Percentiles rank a stretch among this genome's conserved stretches.
Conservation (phyloP, 2,329 filamentous ascomycete genomes). For the Ophiostoma triangulosporum region DNA sequence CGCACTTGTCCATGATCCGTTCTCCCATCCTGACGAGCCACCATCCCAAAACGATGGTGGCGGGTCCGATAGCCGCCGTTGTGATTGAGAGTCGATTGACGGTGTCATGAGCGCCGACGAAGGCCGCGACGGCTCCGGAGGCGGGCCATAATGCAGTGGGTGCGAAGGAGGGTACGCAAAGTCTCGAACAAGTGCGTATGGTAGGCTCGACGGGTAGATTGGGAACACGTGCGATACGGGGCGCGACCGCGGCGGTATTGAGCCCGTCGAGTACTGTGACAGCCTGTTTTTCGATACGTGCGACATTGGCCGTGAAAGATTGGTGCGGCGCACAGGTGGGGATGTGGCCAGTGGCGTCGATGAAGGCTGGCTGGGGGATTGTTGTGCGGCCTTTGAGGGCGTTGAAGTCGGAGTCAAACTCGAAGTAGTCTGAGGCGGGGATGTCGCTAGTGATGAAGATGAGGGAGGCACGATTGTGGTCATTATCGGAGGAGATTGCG, state of each 20-base stretch:
- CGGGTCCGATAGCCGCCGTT: conserved; percentile 71
- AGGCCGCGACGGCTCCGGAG: conserved; percentile 55
- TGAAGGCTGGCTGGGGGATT: conserved; percentile 36
- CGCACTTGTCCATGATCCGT: conserved; percentile 33
- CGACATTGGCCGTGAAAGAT: conserved; percentile 52
- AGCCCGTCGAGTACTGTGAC: conserved; percentile 69
- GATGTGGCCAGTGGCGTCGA: conserved; percentile 46
- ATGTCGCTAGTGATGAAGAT: conserved; percentile 36
- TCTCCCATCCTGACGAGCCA: conserved; percentile 45
- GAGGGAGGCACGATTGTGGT: conserved; percentile 44
- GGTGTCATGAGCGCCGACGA: conserved; percentile 75
- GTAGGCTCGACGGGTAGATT: conserved; percentile 68
- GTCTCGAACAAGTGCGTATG: conserved; percentile 86
- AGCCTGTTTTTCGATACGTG: conserved; percentile 69
- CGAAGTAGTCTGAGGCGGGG: conserved; percentile 28
- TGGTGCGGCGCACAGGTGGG: conserved; percentile 42
- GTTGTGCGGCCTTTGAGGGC: conserved; percentile 22
- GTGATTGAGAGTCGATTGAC: conserved; percentile 49
- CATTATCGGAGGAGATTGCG: conserved; percentile 19
- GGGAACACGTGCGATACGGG: conserved; percentile 73
- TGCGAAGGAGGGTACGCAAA: conserved; percentile 80
- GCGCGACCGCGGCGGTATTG: conserved; percentile 56
- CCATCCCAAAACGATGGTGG: conserved; percentile 56
- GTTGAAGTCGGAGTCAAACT: background rate
- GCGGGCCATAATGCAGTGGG: conserved; percentile 88